These are phyloP conservation scores for Rhytidiadelphus loreus DNA, from an alignment of 225 moss, liverwort and hornwort genomes.

Conservation along the genomic window DNA sequence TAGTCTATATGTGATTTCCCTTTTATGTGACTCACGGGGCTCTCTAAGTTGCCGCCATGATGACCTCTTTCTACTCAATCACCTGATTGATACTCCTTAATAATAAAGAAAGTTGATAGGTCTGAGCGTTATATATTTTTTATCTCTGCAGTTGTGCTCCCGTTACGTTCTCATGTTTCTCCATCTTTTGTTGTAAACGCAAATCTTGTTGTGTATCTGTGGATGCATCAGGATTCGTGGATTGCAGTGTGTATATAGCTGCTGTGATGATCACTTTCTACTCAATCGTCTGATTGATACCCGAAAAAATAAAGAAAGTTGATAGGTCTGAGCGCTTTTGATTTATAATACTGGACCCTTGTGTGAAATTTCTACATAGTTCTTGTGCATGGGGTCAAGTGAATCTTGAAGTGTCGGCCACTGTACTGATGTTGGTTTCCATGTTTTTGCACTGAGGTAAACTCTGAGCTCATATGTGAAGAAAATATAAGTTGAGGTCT, in stretches of 20 bases:
- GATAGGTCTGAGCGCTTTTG: conserved; percentile 10
- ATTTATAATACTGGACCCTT: neutral
- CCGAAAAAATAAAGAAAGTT: neutral
- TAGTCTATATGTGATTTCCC: neutral
- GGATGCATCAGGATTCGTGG: neutral
- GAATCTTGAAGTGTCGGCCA: neutral
- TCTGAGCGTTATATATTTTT: neutral
- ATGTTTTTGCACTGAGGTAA: neutral
- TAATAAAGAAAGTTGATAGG: conserved; percentile 2
- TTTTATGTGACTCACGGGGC: neutral
- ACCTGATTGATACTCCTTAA: neutral
- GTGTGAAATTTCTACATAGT: neutral
- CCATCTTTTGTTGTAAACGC: neutral
- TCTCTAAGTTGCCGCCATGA: neutral
- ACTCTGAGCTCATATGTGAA: neutral
- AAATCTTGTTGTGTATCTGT: neutral
- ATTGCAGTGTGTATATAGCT: neutral
- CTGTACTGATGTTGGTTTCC: neutral
- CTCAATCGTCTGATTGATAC: conserved; percentile 5
- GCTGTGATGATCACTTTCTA: neutral
- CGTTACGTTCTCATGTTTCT: neutral
- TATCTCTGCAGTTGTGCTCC: neutral
- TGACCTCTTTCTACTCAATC: neutral
- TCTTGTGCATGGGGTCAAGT: neutral
- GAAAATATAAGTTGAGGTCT: neutral